phyloP scores from a whole-genome alignment of 2,329 filamentous ascomycete species.

The Cercospora sp. region DNA sequence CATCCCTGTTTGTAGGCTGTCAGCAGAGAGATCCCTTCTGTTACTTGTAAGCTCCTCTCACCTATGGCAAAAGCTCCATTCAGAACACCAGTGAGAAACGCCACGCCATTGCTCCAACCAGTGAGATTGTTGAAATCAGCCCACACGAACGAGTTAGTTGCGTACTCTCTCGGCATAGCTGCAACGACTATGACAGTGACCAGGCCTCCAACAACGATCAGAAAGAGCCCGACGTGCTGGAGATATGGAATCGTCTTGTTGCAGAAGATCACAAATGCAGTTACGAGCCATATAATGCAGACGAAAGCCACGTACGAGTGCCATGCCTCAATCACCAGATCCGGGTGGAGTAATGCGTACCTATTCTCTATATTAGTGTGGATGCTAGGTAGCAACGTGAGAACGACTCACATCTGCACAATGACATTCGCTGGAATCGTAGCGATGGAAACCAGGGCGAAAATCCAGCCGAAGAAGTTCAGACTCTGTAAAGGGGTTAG shows the following conservation, averaged over 20 bases:
- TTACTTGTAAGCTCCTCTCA: background rate
- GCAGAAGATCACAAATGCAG: conserved; percentile 56
- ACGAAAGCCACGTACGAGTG: conserved; percentile 62
- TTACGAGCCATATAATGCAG: conserved; percentile 56
- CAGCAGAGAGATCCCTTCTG: background rate
- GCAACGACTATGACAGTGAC: conserved; percentile 43
- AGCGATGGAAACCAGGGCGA: conserved; percentile 60
- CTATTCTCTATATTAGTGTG: background rate
- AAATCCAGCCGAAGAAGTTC: conserved; percentile 63
- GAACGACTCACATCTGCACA: conserved; percentile 51
- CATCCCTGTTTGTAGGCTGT: conserved; percentile 25
- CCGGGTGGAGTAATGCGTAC: conserved; percentile 60
- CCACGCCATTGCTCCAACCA: conserved; percentile 49
- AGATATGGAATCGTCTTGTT: conserved; percentile 56
- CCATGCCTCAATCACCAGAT: conserved; percentile 39
- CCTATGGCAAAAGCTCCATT: conserved; percentile 43
- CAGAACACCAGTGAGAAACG: conserved; percentile 41
- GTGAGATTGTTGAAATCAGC: conserved; percentile 48
- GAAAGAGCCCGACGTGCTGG: conserved; percentile 57
- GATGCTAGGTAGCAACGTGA: background rate
- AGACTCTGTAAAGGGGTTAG: conserved; percentile 16
- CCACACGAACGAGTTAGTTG: conserved; percentile 46
- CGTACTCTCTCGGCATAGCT: conserved; percentile 56
- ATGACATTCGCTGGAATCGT: conserved; percentile 61
- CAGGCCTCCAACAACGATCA: conserved; percentile 44